Percentiles rank a stretch among this genome's conserved stretches.
These are phyloP conservation scores for Serpula lacrymans DNA, from an alignment of 768 basidiomycete genomes.

Conservation along the genomic window DNA sequence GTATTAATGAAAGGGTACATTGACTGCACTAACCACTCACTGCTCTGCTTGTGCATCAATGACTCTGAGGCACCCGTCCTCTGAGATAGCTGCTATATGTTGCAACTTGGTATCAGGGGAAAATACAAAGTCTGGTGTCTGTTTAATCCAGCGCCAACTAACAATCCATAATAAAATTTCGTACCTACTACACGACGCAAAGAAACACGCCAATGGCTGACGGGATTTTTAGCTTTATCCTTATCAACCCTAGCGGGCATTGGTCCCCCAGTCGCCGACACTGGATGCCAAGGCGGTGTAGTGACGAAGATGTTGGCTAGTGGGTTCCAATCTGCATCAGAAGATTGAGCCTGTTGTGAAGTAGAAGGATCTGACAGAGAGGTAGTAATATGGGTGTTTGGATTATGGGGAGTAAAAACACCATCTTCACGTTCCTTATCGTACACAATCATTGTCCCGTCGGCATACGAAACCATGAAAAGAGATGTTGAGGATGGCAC, in stretches of 20 bases:
- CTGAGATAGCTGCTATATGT: constrained; percentile 86
- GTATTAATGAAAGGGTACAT: constrained; percentile 1
- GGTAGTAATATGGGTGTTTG: constrained; percentile 29
- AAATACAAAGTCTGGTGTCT: constrained; percentile 74
- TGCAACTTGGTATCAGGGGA: constrained; percentile 92
- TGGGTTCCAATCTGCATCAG: constrained; percentile 68
- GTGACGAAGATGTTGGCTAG: constrained; percentile 73
- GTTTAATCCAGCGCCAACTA: constrained; percentile 4
- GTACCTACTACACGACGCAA: constrained; percentile 68
- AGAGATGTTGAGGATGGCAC: constrained; percentile 76
- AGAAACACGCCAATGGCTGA: constrained; percentile 86
- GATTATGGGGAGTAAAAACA: constrained; percentile 60
- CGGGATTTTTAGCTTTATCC: constrained; percentile 77
- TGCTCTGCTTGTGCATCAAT: constrained; percentile 86
- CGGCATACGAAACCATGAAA: constrained; percentile 84
- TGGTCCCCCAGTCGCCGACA: constrained; percentile 34
- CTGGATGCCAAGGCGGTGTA: constrained; percentile 84
- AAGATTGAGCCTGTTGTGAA: constrained; percentile 21
- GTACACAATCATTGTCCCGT: constrained; percentile 86
- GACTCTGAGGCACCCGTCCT: constrained; percentile 88
- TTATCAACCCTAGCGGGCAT: constrained; percentile 49
- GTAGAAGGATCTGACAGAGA: constrained; percentile 23
- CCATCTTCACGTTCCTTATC: constrained; percentile 92
- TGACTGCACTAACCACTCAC: constrained; percentile 41
- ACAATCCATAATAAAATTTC: constrained; percentile 14